Conservation (phyloP, 495 filamentous ascomycete genomes). For the Aspergillus bridgeri region DNA sequence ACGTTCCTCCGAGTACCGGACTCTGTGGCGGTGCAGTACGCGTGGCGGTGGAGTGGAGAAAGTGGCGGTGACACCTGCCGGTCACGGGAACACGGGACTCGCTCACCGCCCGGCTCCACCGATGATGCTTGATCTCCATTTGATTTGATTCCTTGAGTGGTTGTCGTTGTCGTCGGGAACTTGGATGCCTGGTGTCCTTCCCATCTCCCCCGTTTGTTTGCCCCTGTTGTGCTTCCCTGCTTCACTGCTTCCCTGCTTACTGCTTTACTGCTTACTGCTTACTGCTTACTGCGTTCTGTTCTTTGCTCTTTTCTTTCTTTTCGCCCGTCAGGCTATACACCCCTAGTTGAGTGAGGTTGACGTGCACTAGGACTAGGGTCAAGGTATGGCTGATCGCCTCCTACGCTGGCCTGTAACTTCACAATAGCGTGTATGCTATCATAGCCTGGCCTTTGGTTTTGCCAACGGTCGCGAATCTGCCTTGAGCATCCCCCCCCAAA, state of each 20-base stretch:
- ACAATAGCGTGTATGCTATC: neutral
- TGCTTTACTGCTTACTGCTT: too few species aligned
- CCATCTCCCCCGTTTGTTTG: neutral
- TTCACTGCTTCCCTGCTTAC: neutral
- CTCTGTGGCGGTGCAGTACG: too few species aligned
- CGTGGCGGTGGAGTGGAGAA: too few species aligned
- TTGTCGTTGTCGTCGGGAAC: constrained; percentile 2
- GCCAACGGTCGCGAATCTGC: neutral
- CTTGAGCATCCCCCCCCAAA: neutral
- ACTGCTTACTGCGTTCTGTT: neutral
- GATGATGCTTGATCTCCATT: neutral
- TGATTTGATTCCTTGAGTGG: constrained; percentile 1
- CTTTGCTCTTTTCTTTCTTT: neutral
- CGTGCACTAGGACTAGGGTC: too few species aligned
- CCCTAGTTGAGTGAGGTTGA: neutral
- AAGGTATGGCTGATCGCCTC: neutral
- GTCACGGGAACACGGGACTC: too few species aligned
- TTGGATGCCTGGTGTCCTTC: constrained; percentile 10
- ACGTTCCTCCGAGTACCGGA: too few species aligned
- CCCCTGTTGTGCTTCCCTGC: neutral
- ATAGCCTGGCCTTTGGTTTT: neutral
- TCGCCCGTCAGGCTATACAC: neutral
- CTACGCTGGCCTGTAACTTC: neutral
- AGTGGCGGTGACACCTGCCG: too few species aligned
- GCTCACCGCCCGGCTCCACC: too few species aligned